Evolutionary conservation across 495 filamentous ascomycete species (phyloP), one percentile per base, ranked within the genome.

Genomic region (Staphylotrichum tortipilum): DNA sequence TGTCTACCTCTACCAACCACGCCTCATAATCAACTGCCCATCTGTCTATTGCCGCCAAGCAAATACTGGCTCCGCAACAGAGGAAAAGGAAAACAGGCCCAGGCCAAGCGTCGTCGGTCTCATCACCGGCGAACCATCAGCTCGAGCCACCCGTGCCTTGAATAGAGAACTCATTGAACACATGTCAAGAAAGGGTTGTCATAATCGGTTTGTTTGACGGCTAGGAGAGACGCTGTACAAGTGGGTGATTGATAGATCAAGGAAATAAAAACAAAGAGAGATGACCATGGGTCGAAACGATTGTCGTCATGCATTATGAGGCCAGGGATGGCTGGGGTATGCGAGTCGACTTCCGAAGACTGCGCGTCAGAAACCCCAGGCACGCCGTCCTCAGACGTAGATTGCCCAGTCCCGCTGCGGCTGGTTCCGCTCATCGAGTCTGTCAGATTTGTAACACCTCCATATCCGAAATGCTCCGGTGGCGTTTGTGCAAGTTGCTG

Each of bases 401-500:
- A 56, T 58, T 54, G 8, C 30, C 29, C 26, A 14, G 4, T 19
- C 24, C 41, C 7, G 31, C 26, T 22, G 21, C 17, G 30, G 38
- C 15, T 19, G 49, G 19, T 3, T 30, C 31, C 36, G 19, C 34
- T 17, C 31, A 17, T 19, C 18, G 15, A 10, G 22, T 21, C 36
- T 8, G 23, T 33, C 53, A 62, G 14, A 64, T 57, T 17, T 52
- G 49, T 30, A 65, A 18, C 18, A 53, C 46, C 17, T 63, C 60
- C 24, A 71, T 60, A 47, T 73, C 73, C 26, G 70, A 64, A 38
- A 77, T 60, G 57, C 74, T 78, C 44, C 70, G 66, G 48, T 72
- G 72, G 22, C 69, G 65, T 61, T 78, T 80, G 58, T 78, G 75
- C 41, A 62, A 54, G 21, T 50, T 50, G 29, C 54, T 57, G 54